Conservation (phyloP, 345 rosid species). For the Salix purpurea region DNA sequence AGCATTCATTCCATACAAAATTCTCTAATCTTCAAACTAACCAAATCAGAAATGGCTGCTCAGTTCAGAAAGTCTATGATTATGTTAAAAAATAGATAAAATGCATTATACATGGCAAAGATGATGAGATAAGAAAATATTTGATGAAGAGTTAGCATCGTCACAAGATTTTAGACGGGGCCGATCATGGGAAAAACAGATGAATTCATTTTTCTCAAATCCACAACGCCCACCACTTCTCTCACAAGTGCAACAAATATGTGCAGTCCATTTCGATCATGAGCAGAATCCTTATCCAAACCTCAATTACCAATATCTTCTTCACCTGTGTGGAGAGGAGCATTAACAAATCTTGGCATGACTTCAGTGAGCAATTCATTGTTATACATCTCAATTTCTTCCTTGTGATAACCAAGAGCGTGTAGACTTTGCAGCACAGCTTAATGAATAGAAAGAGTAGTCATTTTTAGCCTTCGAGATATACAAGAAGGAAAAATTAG, state of each 20-base stretch:
- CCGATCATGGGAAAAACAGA: slow-evolving; percentile 50
- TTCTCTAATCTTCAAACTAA: background rate
- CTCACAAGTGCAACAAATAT: slow-evolving; percentile 35
- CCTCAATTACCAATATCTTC: slow-evolving; percentile 6
- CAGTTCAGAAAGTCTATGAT: background rate
- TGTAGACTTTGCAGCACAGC: slow-evolving; percentile 31
- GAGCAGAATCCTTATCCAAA: slow-evolving; percentile 49
- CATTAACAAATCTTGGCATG: slow-evolving; percentile 31
- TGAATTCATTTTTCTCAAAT: slow-evolving; percentile 26
- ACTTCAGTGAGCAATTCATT: slow-evolving; percentile 1
- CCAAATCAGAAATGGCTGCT: background rate
- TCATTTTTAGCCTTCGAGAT: background rate
- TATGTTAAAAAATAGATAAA: background rate
- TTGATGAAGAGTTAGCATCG: slow-evolving; percentile 34
- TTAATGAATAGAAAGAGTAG: slow-evolving; percentile 7
- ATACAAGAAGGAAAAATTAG: slow-evolving; percentile 36
- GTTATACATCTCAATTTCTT: background rate
- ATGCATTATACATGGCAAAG: background rate
- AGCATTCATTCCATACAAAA: background rate
- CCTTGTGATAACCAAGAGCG: slow-evolving; percentile 19
- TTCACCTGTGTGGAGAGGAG: slow-evolving; percentile 19
- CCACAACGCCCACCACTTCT: slow-evolving; percentile 53
- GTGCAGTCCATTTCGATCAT: slow-evolving; percentile 54
- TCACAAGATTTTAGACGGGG: slow-evolving; percentile 31
- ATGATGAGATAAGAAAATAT: background rate